These are phyloP conservation scores for Melaleuca quinquenervia DNA, from an alignment of 345 rosid species.

Conservation along the genomic window DNA sequence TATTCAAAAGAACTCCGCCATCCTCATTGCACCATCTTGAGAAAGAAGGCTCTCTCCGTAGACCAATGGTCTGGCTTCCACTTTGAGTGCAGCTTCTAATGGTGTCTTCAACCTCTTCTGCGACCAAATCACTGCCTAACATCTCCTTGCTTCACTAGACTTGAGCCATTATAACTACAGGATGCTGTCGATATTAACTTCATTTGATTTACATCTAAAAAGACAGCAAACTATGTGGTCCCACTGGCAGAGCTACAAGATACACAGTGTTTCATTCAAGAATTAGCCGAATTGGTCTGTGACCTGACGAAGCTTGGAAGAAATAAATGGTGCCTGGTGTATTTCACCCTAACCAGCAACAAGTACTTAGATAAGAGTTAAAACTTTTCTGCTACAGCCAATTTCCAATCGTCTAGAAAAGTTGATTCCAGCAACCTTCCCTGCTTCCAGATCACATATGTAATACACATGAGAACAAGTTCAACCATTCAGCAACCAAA, in stretches of 20 bases:
- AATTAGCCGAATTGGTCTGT: not conserved
- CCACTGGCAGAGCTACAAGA: not conserved
- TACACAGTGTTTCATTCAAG: not conserved
- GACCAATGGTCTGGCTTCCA: constrained; percentile 10
- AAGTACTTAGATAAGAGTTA: not conserved
- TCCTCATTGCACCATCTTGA: constrained; percentile 25
- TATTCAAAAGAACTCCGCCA: constrained; percentile 8
- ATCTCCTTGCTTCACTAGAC: constrained; percentile 17
- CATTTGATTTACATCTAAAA: not conserved
- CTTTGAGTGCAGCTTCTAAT: constrained; percentile 3
- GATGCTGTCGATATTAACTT: not conserved
- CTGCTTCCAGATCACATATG: not conserved
- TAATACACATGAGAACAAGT: not conserved
- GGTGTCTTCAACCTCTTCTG: constrained; percentile 3
- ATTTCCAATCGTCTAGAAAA: not conserved
- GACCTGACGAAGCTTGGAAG: not conserved
- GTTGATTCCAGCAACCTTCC: not conserved
- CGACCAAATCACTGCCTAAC: constrained; percentile 13
- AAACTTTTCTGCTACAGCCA: not conserved
- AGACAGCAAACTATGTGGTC: not conserved
- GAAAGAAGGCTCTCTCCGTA: constrained; percentile 32
- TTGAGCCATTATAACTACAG: not conserved
- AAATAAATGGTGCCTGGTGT: not conserved
- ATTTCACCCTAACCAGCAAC: not conserved
- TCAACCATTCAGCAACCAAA: not conserved